A percentile compares a stretch with the other conserved stretches of the same genome.
Evolutionary conservation across 345 rosid species (phyloP).

Genomic region (Alliaria petiolata): DNA sequence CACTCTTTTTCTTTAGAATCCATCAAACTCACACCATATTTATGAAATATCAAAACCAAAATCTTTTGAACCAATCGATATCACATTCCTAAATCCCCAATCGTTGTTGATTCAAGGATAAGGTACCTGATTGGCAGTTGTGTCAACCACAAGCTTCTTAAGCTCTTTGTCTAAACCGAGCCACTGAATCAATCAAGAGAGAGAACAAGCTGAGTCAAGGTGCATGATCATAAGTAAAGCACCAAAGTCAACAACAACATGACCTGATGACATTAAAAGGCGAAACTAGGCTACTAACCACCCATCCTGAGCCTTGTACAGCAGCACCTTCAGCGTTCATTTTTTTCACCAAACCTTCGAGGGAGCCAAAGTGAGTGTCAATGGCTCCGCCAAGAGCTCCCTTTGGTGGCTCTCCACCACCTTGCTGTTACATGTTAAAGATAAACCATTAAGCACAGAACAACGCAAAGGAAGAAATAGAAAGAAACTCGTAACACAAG

Average conservation of each 20-base stretch:
- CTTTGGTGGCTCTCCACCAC: slow-evolving; percentile 93
- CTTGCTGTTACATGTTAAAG: slow-evolving; percentile 48
- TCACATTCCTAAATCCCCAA: no score
- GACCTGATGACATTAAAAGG: background rate
- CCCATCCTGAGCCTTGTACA: slow-evolving; percentile 99
- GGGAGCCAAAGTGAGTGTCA: slow-evolving; percentile 72
- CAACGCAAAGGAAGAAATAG: background rate
- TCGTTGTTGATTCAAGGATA: no score
- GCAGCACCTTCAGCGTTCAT: slow-evolving; percentile 95
- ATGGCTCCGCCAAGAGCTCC: slow-evolving; percentile 73
- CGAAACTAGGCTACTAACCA: slow-evolving; percentile 49
- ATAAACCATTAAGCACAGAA: slow-evolving; percentile 1
- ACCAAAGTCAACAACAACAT: background rate
- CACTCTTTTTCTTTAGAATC: background rate
- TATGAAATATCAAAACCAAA: background rate
- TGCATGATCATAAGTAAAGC: background rate
- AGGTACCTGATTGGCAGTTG: slow-evolving; percentile 85
- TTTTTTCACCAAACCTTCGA: slow-evolving; percentile 71
- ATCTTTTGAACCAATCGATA: background rate
- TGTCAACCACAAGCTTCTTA: slow-evolving; percentile 87
- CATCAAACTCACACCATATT: background rate
- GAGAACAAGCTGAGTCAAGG: slow-evolving; percentile 1
- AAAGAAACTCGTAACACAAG: background rate
- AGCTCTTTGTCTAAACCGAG: slow-evolving; percentile 79
- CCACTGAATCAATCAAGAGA: slow-evolving; percentile 50